A percentile compares a stretch with the other conserved stretches of the same genome.
Conservation (phyloP, 805 yeast species). For the Barnettozyma salicaria region DNA sequence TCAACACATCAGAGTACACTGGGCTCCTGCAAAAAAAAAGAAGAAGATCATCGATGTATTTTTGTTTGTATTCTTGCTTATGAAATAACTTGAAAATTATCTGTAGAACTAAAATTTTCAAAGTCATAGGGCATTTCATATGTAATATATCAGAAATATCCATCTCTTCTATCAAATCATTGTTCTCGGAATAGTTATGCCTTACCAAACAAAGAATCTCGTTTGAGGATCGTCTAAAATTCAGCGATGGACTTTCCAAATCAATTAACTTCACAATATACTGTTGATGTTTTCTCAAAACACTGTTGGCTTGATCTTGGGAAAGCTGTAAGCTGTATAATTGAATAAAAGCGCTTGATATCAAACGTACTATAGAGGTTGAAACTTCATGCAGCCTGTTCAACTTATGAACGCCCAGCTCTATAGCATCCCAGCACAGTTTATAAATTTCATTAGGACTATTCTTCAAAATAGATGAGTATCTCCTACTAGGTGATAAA, state of each 20-base stretch:
- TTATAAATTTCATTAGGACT: constrained; percentile 17
- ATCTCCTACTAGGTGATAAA: constrained; percentile 11
- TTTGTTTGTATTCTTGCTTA: constrained; percentile 7
- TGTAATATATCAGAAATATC: constrained; percentile 2
- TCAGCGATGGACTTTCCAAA: constrained; percentile 12
- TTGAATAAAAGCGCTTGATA: constrained; percentile 21
- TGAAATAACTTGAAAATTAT: constrained; percentile 21
- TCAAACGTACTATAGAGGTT: constrained; percentile 16
- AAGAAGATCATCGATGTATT: constrained; percentile 2
- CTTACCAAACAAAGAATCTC: constrained; percentile 9
- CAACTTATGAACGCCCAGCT: constrained; percentile 16
- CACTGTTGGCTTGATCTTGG: constrained; percentile 5
- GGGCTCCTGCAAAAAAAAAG: constrained; percentile 11
- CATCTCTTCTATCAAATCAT: not conserved
- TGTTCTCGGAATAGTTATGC: constrained; percentile 1
- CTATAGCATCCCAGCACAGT: constrained; percentile 22
- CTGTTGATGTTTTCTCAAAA: constrained; percentile 18
- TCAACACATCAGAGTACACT: not conserved
- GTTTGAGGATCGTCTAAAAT: constrained; percentile 5
- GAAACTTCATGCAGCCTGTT: constrained; percentile 12
- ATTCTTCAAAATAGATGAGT: constrained; percentile 6
- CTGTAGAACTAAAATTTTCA: constrained; percentile 21
- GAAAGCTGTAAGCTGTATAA: constrained; percentile 16
- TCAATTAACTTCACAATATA: constrained; percentile 22
- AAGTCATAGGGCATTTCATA: constrained; percentile 1